Evolutionary conservation across 23 red algal genomes (phyloP).

Genomic region (Gracilaria vermiculophylla): DNA sequence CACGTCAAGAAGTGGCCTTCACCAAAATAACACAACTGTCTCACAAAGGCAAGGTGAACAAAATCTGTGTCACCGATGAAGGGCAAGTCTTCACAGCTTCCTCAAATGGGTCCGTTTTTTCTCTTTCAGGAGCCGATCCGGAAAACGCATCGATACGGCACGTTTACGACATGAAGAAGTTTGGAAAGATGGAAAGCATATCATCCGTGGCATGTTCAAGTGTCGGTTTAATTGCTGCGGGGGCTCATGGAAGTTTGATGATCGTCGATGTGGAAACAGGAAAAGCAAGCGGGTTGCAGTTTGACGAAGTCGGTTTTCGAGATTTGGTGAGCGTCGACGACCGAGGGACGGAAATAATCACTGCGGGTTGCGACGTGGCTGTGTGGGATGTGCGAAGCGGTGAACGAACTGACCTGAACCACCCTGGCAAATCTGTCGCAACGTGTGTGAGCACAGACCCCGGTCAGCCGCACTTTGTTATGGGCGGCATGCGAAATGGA

Average conservation of each 20-base stretch:
- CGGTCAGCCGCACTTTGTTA: slow-evolving; percentile 59
- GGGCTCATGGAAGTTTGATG: slow-evolving; percentile 60
- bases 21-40: neutral
- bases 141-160: neutral
- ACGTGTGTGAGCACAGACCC: slow-evolving; percentile 36
- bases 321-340: slow-evolving; percentile 47
- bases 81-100: slow-evolving; percentile 30
- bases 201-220: slow-evolving; percentile 21
- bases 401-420: slow-evolving; percentile 8
- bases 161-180: slow-evolving; percentile 23
- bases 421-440: slow-evolving; percentile 13
- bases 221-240: slow-evolving; percentile 17
- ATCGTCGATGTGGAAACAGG: neutral
- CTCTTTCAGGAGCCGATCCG: neutral
- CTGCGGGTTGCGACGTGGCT: slow-evolving; percentile 31
- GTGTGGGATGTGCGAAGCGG: slow-evolving; percentile 62
- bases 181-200: slow-evolving; percentile 15
- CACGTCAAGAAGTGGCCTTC: neutral
- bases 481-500: slow-evolving; percentile 50
- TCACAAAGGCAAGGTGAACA: slow-evolving; percentile 41
- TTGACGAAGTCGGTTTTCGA: slow-evolving; percentile 51
- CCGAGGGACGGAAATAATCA: slow-evolving; percentile 44
- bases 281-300: slow-evolving; percentile 4
- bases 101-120: neutral
- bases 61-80: slow-evolving; percentile 32